Conservation (phyloP, 768 basidiomycete genomes). For the Hypsizygus marmoreus region DNA sequence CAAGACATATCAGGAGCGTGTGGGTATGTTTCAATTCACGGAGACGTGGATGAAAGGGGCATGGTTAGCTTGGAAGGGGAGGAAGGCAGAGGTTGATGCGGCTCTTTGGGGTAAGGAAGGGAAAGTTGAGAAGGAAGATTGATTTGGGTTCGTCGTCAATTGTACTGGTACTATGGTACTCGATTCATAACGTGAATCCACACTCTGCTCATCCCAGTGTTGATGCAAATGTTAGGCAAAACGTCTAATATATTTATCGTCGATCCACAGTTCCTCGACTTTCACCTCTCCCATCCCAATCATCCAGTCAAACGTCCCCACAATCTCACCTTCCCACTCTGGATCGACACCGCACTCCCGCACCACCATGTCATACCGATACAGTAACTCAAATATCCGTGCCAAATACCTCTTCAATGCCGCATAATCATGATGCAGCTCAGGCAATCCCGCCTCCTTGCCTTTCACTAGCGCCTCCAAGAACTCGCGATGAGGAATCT, state of each 20-base stretch:
- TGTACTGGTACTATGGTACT: too few species aligned
- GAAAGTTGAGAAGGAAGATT: slow-evolving; percentile 19
- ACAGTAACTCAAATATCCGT: slow-evolving; percentile 35
- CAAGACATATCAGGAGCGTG: slow-evolving; percentile 70
- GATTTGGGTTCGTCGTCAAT: too few species aligned
- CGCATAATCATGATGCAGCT: slow-evolving; percentile 21
- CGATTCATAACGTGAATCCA: too few species aligned
- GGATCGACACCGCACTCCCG: slow-evolving; percentile 35
- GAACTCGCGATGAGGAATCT: slow-evolving; percentile 31
- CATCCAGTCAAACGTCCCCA: slow-evolving; percentile 10
- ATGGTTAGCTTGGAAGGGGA: slow-evolving; percentile 19
- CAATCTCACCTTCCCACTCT: slow-evolving; percentile 28
- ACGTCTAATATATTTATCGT: background rate
- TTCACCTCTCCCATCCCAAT: background rate
- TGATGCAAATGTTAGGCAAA: too few species aligned
- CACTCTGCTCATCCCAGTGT: too few species aligned
- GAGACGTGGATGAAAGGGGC: slow-evolving; percentile 33
- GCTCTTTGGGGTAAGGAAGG: slow-evolving; percentile 25
- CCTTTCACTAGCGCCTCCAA: slow-evolving; percentile 13
- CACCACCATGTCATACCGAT: slow-evolving; percentile 37
- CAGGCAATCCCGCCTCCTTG: slow-evolving; percentile 5
- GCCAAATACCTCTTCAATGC: slow-evolving; percentile 36
- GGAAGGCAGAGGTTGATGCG: slow-evolving; percentile 23
- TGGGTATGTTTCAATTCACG: slow-evolving; percentile 75
- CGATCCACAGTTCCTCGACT: background rate